A percentile compares a stretch with the other conserved stretches of the same genome.
These are phyloP conservation scores for Blastocladiella britannica DNA, from an alignment of 192 early-diverging fungal species.

Conservation along the genomic window DNA sequence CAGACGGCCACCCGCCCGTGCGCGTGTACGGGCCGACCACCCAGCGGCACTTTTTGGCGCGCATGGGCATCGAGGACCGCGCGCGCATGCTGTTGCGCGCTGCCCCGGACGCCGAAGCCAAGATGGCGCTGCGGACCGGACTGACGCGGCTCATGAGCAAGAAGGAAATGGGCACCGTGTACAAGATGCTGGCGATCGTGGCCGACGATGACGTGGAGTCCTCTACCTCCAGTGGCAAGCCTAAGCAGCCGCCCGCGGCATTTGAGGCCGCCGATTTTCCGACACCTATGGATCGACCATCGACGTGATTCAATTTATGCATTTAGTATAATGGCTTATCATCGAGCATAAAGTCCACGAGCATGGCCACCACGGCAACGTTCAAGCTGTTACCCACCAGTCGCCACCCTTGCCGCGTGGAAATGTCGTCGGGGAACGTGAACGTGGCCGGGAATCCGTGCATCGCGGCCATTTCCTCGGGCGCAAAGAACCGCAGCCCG, in stretches of 20 bases:
- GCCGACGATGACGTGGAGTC: conserved; percentile 7
- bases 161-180: conserved; percentile 64
- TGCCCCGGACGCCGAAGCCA: conserved; percentile 19
- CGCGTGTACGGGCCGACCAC: conserved; percentile 46
- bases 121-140: conserved; percentile 40
- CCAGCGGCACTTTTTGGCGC: conserved; percentile 51
- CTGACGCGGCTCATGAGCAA: conserved; percentile 58
- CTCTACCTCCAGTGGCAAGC: too few relatives aligned
- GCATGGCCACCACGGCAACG: neutral
- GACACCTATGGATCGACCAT: too few relatives aligned
- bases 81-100: conserved; percentile 42
- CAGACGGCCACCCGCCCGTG: neutral
- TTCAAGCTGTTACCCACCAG: neutral
- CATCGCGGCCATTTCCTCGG: neutral
- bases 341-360: neutral
- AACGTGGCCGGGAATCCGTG: neutral
- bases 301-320: too few relatives aligned
- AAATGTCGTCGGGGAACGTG: neutral
- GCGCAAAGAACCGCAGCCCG: neutral
- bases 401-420: neutral
- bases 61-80: conserved; percentile 61
- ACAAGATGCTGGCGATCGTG: conserved; percentile 52
- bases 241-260: too few relatives aligned
- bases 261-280: neutral
- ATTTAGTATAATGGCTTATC: neutral